Conservation (phyloP, 176 grass and related monocot genomes). For the Juncus effusus region DNA sequence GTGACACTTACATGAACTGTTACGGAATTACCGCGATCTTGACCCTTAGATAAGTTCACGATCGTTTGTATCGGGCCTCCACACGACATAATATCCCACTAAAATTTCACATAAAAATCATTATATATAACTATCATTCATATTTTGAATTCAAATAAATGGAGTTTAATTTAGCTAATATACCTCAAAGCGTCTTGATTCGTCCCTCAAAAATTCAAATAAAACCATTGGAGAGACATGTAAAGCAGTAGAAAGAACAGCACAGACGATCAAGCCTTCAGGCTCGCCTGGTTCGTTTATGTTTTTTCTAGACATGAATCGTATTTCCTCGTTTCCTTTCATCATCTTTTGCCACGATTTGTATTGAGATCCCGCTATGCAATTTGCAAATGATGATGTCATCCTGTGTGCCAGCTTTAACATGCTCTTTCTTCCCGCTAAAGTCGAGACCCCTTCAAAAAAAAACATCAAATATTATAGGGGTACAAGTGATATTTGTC, state of each 20-base stretch:
- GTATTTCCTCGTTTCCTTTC: conserved; percentile 36
- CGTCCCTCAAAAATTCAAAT: conserved; percentile 55
- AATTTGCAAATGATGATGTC: conserved; percentile 45
- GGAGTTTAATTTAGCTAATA: conserved; percentile 3
- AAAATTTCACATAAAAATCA: neutral
- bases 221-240: conserved; percentile 40
- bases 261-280: conserved; percentile 52
- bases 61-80: conserved; percentile 29
- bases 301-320: conserved; percentile 42
- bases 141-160: no score
- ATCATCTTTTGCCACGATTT: conserved; percentile 36
- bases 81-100: conserved; percentile 56
- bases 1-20: conserved; percentile 44
- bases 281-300: conserved; percentile 59
- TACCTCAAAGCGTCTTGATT: conserved; percentile 46
- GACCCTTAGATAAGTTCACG: conserved; percentile 55
- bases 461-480: neutral
- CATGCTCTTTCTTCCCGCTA: conserved; percentile 73
- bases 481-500: neutral
- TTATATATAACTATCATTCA: no score
- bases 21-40: conserved; percentile 67
- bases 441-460: conserved; percentile 51
- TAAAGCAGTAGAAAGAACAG: conserved; percentile 55
- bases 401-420: conserved; percentile 73
- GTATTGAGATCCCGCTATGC: conserved; percentile 38